These are phyloP conservation scores for Ustilaginoidea virens DNA, from an alignment of 2,329 filamentous ascomycete species.

Conservation along the genomic window DNA sequence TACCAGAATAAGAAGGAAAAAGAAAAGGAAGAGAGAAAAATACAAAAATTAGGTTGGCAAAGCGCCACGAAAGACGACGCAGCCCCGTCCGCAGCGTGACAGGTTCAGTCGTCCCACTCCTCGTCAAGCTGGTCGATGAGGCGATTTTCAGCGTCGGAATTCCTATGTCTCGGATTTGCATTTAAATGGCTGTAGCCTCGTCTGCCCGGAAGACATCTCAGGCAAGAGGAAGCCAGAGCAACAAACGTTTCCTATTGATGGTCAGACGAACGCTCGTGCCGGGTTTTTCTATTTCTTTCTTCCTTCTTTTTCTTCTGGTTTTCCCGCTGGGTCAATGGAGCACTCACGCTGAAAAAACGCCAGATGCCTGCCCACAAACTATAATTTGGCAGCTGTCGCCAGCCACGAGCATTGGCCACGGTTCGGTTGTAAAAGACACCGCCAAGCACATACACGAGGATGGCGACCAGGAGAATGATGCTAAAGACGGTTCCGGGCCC, in stretches of 20 bases:
- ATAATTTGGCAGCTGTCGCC: constrained; percentile 92
- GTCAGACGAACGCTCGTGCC: constrained; percentile 1
- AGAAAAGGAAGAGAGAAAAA: too few species aligned
- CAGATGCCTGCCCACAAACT: constrained; percentile 80
- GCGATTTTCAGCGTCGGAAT: constrained; percentile 73
- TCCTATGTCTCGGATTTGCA: constrained; percentile 32
- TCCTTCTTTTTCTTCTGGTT: too few species aligned
- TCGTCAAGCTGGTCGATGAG: constrained; percentile 93
- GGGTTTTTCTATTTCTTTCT: too few species aligned
- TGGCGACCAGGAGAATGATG: constrained; percentile 62
- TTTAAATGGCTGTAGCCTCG: constrained; percentile 54
- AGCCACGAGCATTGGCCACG: constrained; percentile 85
- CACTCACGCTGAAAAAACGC: constrained; percentile 56
- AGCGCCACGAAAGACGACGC: too few species aligned
- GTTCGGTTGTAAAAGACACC: constrained; percentile 93
- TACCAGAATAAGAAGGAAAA: too few species aligned
- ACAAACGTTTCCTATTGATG: constrained; percentile 44
- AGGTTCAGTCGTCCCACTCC: constrained; percentile 70
- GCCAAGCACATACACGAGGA: constrained; percentile 79
- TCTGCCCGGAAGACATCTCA: constrained; percentile 46
- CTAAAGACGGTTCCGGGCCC: constrained; percentile 67
- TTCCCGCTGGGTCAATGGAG: too few species aligned
- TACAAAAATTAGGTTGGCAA: too few species aligned
- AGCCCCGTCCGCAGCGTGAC: neutral
- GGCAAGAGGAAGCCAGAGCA: constrained; percentile 54